These are phyloP conservation scores for Penicillium egyptiacum DNA, from an alignment of 495 filamentous ascomycete species.

Conservation along the genomic window DNA sequence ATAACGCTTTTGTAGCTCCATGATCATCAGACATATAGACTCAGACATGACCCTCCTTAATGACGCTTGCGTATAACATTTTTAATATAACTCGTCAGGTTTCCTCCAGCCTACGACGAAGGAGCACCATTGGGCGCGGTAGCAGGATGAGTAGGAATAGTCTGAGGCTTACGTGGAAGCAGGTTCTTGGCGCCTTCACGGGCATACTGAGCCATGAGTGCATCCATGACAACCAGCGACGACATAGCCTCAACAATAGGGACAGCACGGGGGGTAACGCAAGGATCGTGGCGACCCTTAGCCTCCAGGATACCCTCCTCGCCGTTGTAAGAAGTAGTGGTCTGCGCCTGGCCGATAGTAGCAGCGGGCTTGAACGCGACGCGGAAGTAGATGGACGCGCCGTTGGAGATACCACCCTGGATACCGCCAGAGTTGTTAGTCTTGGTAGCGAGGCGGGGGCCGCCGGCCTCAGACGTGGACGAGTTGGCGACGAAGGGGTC, in stretches of 20 bases:
- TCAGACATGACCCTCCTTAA: not conserved
- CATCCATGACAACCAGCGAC: slow-evolving; percentile 85
- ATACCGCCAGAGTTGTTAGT: slow-evolving; percentile 98
- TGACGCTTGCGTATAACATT: slow-evolving; percentile 12
- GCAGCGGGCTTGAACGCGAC: slow-evolving; percentile 95
- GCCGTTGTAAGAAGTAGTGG: slow-evolving; percentile 76
- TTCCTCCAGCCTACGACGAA: not conserved
- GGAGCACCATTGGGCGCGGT: slow-evolving; percentile 28
- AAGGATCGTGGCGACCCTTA: slow-evolving; percentile 95
- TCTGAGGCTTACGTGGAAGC: slow-evolving; percentile 42
- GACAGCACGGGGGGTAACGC: slow-evolving; percentile 89
- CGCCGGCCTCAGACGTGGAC: slow-evolving; percentile 33
- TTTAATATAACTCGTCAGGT: not conserved
- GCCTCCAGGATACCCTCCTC: slow-evolving; percentile 78
- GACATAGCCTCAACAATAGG: slow-evolving; percentile 98
- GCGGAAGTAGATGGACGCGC: slow-evolving; percentile 91
- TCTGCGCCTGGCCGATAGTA: slow-evolving; percentile 91
- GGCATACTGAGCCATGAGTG: slow-evolving; percentile 82
- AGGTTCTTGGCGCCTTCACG: slow-evolving; percentile 50
- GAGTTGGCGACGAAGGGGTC: slow-evolving; percentile 74
- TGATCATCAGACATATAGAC: slow-evolving; percentile 1
- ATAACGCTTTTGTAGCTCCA: slow-evolving; percentile 8
- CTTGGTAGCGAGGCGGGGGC: slow-evolving; percentile 69
- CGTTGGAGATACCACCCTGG: slow-evolving; percentile 96
- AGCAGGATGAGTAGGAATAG: slow-evolving; percentile 37